phyloP scores from a whole-genome alignment of 257 asterid species.

The Craterostigma plantagineum region DNA sequence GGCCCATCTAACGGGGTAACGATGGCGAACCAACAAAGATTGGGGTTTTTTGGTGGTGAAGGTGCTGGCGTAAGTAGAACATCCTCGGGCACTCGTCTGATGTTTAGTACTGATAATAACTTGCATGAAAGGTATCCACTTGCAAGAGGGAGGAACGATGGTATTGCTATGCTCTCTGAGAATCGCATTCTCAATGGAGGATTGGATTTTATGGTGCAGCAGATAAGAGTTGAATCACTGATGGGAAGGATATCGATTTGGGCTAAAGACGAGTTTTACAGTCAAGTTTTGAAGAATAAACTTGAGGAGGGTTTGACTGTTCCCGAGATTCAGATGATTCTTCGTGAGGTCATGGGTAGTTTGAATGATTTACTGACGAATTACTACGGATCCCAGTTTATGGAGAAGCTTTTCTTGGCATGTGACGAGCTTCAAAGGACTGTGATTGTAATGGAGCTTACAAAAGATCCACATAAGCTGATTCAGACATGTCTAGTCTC shows the following conservation, averaged over 20 bases:
- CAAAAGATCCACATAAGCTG: conserved; percentile 18
- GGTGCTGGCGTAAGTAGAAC: too few relatives aligned
- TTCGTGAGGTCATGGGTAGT: conserved; percentile 19
- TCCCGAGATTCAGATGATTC: conserved; percentile 20
- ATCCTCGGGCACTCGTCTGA: too few relatives aligned
- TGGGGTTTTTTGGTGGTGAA: too few relatives aligned
- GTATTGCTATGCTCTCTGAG: too few relatives aligned
- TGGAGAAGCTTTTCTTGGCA: conserved; percentile 35
- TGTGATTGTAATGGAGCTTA: conserved; percentile 22
- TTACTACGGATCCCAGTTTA: conserved; percentile 38
- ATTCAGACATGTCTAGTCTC: conserved; percentile 24
- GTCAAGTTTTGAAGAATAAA: conserved; percentile 21
- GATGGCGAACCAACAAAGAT: too few relatives aligned
- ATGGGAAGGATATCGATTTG: conserved; percentile 21
- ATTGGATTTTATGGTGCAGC: too few relatives aligned
- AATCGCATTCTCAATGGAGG: too few relatives aligned
- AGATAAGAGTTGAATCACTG: conserved; percentile 12
- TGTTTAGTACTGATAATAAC: too few relatives aligned
- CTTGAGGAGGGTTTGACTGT: conserved; percentile 17
- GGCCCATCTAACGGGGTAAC: too few relatives aligned
- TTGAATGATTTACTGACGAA: conserved; percentile 25
- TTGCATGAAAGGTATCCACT: too few relatives aligned
- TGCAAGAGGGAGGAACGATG: too few relatives aligned
- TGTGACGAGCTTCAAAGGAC: conserved; percentile 54
- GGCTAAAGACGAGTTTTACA: conserved; percentile 25